A percentile compares a stretch with the other conserved stretches of the same genome.
phyloP scores from a whole-genome alignment of 208 protist species.

The Leishmania mexicana region DNA sequence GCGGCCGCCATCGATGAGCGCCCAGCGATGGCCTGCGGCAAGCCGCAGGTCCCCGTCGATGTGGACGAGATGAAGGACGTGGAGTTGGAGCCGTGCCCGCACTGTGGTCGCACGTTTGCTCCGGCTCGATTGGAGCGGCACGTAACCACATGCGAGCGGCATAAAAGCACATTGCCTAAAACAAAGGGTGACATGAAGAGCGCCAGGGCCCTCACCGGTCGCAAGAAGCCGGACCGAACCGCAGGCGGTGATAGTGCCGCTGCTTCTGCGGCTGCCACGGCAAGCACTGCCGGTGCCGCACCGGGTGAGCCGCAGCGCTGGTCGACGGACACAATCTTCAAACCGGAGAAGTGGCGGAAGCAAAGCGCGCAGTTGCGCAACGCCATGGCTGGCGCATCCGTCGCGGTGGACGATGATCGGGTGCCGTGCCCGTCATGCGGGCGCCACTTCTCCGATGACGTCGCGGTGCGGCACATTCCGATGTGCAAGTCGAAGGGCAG shows the following conservation, averaged over 20 bases:
- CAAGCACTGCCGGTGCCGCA: background rate
- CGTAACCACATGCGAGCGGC: constrained; percentile 45
- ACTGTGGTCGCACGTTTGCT: constrained; percentile 78
- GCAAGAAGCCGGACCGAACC: constrained; percentile 3
- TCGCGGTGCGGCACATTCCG: constrained; percentile 48
- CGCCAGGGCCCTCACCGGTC: constrained; percentile 3
- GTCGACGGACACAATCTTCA: background rate
- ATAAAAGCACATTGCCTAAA: constrained; percentile 14
- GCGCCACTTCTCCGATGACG: constrained; percentile 42
- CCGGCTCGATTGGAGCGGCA: constrained; percentile 58
- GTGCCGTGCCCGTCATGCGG: constrained; percentile 54
- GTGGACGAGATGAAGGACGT: constrained; percentile 33
- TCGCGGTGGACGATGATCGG: constrained; percentile 43
- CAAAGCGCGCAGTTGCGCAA: constrained; percentile 52
- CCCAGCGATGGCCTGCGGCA: constrained; percentile 29
- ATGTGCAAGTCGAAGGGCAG: constrained; percentile 31
- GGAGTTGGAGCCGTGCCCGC: constrained; percentile 59
- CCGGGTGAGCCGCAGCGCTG: background rate
- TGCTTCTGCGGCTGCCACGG: background rate
- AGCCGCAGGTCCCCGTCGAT: constrained; percentile 13
- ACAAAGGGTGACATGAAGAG: constrained; percentile 12
- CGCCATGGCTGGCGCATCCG: constrained; percentile 23
- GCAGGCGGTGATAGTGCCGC: background rate
- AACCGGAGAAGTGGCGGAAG: constrained; percentile 32
- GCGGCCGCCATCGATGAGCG: constrained; percentile 19